A percentile compares a stretch with the other conserved stretches of the same genome.
These are phyloP conservation scores for Furculomyces boomerangus DNA, from an alignment of 371 early-diverging fungal genomes.

Conservation along the genomic window DNA sequence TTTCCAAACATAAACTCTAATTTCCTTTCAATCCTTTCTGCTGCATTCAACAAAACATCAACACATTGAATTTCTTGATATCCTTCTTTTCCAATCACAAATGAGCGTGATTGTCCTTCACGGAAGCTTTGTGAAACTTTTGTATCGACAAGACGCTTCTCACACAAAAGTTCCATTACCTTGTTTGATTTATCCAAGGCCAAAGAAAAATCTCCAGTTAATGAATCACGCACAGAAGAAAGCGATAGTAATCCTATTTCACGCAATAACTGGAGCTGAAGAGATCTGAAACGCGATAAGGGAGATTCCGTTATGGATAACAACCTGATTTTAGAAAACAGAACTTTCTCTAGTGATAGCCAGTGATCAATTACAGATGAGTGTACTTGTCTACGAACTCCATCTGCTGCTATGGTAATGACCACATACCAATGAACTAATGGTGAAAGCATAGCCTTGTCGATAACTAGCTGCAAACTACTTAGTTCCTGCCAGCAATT, in stretches of 20 bases:
- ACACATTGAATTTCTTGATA: slow-evolving; percentile 1
- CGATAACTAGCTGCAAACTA: not conserved
- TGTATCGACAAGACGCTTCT: not conserved
- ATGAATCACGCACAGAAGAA: not conserved
- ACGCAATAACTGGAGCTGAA: not conserved
- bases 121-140: not conserved
- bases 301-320: not conserved
- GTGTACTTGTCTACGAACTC: not conserved
- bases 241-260: not conserved
- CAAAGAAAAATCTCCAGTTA: not conserved
- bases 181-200: not conserved
- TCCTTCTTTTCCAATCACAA: not conserved
- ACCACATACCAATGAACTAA: slow-evolving; percentile 2
- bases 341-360: not conserved
- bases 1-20: not conserved
- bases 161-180: not conserved
- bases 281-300: not conserved
- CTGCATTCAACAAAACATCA: not conserved
- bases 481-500: not conserved
- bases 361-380: not conserved
- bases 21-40: not conserved
- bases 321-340: slow-evolving; percentile 1
- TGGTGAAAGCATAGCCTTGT: not conserved
- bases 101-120: not conserved
- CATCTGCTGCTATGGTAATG: not conserved